A percentile compares a stretch with the other conserved stretches of the same genome.
Conservation (phyloP, 2,329 filamentous ascomycete genomes). For the Talaromyces sp. region DNA sequence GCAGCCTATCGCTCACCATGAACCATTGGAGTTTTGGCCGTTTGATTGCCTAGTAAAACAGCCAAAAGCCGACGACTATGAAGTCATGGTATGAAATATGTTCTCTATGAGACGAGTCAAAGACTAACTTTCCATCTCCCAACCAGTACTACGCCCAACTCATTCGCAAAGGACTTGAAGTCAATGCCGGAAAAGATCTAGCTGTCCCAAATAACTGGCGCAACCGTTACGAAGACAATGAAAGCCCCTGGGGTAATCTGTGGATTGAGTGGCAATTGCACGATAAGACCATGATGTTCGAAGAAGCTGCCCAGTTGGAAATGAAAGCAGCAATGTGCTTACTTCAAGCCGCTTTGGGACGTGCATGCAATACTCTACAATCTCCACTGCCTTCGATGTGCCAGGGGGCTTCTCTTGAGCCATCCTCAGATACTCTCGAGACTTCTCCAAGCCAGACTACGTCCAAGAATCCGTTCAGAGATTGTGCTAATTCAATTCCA, state of each 20-base stretch:
- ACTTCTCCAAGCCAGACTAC: not conserved
- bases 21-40: constrained; percentile 32
- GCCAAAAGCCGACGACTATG: constrained; percentile 17
- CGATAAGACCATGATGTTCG: constrained; percentile 16
- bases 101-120: not conserved
- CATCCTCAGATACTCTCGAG: not conserved
- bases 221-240: not conserved
- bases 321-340: constrained; percentile 19
- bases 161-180: constrained; percentile 19
- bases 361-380: not conserved
- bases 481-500: not conserved
- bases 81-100: constrained; percentile 24
- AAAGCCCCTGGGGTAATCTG: constrained; percentile 24
- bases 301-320: constrained; percentile 20
- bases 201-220: constrained; percentile 7
- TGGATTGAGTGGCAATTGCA: constrained; percentile 26
- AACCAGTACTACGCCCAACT: constrained; percentile 22
- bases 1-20: constrained; percentile 18
- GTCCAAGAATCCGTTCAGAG: not conserved
- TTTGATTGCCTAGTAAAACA: constrained; percentile 33
- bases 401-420: not conserved
- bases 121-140: not conserved
- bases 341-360: constrained; percentile 15
- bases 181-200: constrained; percentile 2
- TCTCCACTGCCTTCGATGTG: not conserved